Evolutionary conservation across 192 early-diverging fungal genomes (phyloP).

Genomic region (Coemansia umbellata): DNA sequence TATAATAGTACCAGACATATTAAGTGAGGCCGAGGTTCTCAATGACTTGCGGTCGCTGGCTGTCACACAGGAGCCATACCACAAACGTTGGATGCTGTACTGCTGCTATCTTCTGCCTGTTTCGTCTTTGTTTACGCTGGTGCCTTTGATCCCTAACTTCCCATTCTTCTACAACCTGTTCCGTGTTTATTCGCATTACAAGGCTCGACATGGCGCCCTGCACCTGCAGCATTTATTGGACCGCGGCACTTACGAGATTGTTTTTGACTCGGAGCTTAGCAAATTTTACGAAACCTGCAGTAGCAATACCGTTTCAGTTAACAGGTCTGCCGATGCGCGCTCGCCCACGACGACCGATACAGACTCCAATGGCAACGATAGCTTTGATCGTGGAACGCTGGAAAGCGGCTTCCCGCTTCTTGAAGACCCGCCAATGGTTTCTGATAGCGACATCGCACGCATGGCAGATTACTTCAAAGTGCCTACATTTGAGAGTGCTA

Average conservation of each 20-base stretch:
- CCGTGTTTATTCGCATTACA: constrained; percentile 76
- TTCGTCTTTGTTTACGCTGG: constrained; percentile 63
- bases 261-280: constrained; percentile 31
- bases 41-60: constrained; percentile 50
- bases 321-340: constrained; percentile 17
- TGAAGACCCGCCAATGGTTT: constrained; percentile 24
- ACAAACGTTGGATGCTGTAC: constrained; percentile 65
- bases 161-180: constrained; percentile 76
- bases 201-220: constrained; percentile 62
- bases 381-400: constrained; percentile 26
- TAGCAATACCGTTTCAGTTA: too few relatives aligned
- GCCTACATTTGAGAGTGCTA: constrained; percentile 47
- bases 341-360: constrained; percentile 16
- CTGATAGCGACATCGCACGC: constrained; percentile 30
- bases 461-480: constrained; percentile 44
- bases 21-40: constrained; percentile 45
- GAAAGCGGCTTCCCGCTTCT: constrained; percentile 24
- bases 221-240: constrained; percentile 38
- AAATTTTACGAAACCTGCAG: constrained; percentile 21
- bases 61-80: constrained; percentile 58
- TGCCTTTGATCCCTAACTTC: constrained; percentile 74
- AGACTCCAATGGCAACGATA: background rate
- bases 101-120: constrained; percentile 66
- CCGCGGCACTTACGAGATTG: constrained; percentile 24
- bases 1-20: constrained; percentile 47